These are phyloP conservation scores for Diphasiastrum complanatum DNA, from an alignment of 83 land plant species.

Conservation along the genomic window DNA sequence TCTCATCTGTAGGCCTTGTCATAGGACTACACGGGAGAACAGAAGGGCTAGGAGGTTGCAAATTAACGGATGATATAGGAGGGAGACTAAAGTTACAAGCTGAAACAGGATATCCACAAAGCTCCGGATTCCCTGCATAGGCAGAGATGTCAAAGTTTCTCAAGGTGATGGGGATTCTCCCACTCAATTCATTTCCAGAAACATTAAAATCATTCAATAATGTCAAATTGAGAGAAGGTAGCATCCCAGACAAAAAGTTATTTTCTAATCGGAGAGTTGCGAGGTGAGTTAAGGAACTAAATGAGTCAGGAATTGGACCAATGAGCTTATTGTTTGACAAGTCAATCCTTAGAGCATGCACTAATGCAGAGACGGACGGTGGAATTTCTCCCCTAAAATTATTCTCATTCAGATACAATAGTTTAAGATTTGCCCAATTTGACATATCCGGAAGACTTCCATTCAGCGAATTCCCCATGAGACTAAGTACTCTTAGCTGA, in stretches of 20 bases:
- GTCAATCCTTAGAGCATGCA: not conserved
- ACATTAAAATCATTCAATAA: conserved; percentile 27
- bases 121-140: conserved; percentile 38
- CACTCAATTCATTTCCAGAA: conserved; percentile 29
- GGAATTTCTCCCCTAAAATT: conserved; percentile 9
- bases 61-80: not conserved
- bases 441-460: conserved; percentile 31
- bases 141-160: conserved; percentile 2
- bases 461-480: conserved; percentile 25
- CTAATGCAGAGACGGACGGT: not conserved
- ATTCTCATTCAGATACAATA: conserved; percentile 6
- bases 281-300: not conserved
- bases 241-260: not conserved
- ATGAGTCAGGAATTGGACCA: not conserved
- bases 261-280: conserved; percentile 1
- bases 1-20: not conserved
- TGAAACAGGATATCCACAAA: conserved; percentile 57
- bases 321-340: not conserved
- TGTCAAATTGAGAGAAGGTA: conserved; percentile 15
- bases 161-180: conserved; percentile 25
- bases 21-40: conserved; percentile 1
- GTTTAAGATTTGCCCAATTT: conserved; percentile 6
- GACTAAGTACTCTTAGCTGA: conserved; percentile 25
- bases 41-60: not conserved
- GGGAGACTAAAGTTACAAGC: conserved; percentile 12